Evolutionary conservation across 2,329 filamentous ascomycete species (phyloP).

Genomic region (Arthrinium phaeospermum): DNA sequence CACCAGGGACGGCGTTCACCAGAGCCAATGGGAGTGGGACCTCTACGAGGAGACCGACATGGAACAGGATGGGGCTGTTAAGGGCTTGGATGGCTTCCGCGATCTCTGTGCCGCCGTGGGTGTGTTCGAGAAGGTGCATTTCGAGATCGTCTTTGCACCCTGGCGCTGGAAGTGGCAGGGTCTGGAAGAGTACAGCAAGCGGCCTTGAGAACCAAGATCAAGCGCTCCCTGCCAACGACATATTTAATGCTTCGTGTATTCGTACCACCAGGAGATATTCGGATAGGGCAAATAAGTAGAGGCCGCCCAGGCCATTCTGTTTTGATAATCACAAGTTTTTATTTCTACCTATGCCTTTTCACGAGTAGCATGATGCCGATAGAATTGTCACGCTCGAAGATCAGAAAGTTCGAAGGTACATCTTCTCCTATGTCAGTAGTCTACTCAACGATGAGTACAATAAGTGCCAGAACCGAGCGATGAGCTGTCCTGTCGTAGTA

Average conservation of each 20-base stretch:
- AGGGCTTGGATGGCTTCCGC: constrained; percentile 72
- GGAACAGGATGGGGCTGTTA: constrained; percentile 64
- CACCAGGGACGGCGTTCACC: constrained; percentile 64
- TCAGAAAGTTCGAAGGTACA: too few species aligned
- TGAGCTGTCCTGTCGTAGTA: background rate
- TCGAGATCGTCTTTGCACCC: constrained; percentile 70
- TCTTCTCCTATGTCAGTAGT: too few species aligned
- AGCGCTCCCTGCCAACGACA: too few species aligned
- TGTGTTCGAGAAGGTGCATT: constrained; percentile 69
- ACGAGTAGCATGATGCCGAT: background rate
- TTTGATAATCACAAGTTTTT: background rate
- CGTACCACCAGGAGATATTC: background rate
- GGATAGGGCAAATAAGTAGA: background rate
- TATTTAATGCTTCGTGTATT: background rate
- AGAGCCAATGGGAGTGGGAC: constrained; percentile 67
- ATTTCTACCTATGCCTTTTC: background rate
- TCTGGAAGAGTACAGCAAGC: constrained; percentile 25
- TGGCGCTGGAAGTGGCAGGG: constrained; percentile 61
- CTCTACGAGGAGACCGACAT: constrained; percentile 76
- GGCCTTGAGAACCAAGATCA: background rate
- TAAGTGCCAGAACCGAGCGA: too few species aligned
- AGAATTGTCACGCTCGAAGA: background rate
- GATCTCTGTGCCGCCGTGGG: constrained; percentile 76
- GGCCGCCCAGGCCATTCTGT: background rate
- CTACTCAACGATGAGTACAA: too few species aligned